Conservation (phyloP, 805 yeast species). For the Yamadazyma ubonensis region DNA sequence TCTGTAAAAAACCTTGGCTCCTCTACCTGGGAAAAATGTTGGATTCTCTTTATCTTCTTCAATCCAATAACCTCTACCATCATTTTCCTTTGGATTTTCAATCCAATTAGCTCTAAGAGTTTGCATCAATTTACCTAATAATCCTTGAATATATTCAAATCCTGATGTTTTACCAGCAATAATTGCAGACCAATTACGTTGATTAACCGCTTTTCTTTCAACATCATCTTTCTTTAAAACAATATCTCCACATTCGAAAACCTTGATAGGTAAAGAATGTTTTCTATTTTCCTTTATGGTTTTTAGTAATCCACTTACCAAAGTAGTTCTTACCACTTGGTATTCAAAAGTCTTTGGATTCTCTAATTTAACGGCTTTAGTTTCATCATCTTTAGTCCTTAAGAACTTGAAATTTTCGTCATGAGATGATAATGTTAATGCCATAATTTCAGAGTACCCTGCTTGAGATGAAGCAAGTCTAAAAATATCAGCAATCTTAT, state of each 20-base stretch:
- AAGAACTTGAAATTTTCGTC: constrained; percentile 93
- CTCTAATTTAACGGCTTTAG: constrained; percentile 83
- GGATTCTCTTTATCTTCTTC: constrained; percentile 64
- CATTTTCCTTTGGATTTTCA: constrained; percentile 49
- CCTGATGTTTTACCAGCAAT: constrained; percentile 95
- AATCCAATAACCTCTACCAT: constrained; percentile 80
- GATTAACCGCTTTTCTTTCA: constrained; percentile 89
- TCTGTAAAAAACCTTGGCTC: constrained; percentile 83
- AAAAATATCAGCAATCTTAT: constrained; percentile 85
- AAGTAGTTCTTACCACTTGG: constrained; percentile 94
- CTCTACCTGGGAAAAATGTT: constrained; percentile 95
- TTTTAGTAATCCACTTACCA: constrained; percentile 91
- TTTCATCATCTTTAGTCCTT: constrained; percentile 68
- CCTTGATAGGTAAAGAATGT: constrained; percentile 91
- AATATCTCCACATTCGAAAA: constrained; percentile 94
- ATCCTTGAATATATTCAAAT: constrained; percentile 91
- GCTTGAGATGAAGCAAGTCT: constrained; percentile 91
- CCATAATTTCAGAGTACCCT: constrained; percentile 95
- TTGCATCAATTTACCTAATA: constrained; percentile 92
- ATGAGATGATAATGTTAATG: constrained; percentile 92
- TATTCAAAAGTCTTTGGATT: constrained; percentile 97
- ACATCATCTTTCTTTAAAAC: constrained; percentile 75
- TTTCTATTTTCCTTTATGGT: constrained; percentile 95
- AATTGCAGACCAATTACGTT: constrained; percentile 93
- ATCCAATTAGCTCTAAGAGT: constrained; percentile 89